These are phyloP conservation scores for Trichosporon coremiiforme DNA, from an alignment of 1,284 basidiomycete genomes.

Conservation along the genomic window DNA sequence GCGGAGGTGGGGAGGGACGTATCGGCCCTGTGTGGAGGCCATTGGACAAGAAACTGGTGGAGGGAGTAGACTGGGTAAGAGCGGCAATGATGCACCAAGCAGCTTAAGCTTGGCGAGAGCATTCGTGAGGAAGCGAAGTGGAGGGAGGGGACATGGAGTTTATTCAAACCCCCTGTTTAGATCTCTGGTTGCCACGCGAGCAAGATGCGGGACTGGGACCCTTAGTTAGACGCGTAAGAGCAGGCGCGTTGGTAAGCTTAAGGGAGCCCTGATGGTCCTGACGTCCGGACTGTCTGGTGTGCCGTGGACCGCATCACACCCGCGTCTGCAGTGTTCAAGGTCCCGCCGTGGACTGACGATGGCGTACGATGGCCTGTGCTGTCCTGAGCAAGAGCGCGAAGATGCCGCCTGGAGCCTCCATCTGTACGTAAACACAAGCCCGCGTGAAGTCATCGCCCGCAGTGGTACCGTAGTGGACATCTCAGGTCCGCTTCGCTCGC, in stretches of 20 bases:
- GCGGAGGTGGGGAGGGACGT: slow-evolving; percentile 20
- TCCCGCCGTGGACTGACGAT: background rate
- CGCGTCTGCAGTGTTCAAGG: background rate
- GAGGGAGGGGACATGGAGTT: slow-evolving; percentile 2
- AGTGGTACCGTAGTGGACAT: background rate
- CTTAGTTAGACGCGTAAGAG: background rate
- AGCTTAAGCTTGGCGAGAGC: background rate
- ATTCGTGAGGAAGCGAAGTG: background rate
- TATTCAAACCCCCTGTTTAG: background rate
- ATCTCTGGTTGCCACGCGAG: background rate
- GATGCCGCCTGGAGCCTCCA: background rate
- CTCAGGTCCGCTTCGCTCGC: background rate
- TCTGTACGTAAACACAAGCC: background rate
- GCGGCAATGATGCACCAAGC: background rate
- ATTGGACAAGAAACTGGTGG: background rate
- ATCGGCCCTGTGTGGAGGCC: slow-evolving; percentile 15
- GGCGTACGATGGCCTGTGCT: background rate
- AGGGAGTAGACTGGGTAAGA: background rate
- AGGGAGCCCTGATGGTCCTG: background rate
- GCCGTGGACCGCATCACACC: background rate
- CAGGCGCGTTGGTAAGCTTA: slow-evolving; percentile 13
- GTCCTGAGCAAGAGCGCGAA: background rate
- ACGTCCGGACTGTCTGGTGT: background rate
- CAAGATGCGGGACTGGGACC: no score
- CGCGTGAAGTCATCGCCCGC: slow-evolving; percentile 2